Evolutionary conservation across 495 filamentous ascomycete species (phyloP).

Genomic region (Penicillium mononematosum): DNA sequence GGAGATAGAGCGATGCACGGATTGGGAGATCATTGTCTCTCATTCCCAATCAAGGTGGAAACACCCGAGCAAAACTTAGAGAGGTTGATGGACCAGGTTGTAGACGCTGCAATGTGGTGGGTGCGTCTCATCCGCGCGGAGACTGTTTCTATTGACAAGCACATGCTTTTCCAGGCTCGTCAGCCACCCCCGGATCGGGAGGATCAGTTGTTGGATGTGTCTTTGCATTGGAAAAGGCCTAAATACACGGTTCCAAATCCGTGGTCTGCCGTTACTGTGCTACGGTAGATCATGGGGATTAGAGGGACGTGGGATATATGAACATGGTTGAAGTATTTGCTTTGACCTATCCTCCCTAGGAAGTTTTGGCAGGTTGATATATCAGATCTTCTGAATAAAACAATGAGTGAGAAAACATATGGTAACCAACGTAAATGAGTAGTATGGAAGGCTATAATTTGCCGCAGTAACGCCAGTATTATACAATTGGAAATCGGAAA

Average conservation of each 20-base stretch:
- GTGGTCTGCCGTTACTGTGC: not conserved
- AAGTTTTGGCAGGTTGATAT: not conserved
- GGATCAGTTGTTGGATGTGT: not conserved
- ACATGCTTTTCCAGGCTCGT: not conserved
- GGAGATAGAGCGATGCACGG: not conserved
- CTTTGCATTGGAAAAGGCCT: not conserved
- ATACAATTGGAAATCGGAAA: not conserved
- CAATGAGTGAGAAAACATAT: not conserved
- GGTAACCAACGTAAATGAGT: not conserved
- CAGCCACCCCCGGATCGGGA: not conserved
- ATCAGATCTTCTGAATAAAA: not conserved
- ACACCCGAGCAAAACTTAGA: not conserved
- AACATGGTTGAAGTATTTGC: not conserved
- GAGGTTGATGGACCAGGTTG: not conserved
- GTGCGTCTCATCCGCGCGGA: not conserved
- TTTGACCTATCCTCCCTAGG: not conserved
- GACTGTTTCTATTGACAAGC: not conserved
- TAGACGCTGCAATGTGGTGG: not conserved
- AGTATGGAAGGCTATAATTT: not conserved
- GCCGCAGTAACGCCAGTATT: conserved; percentile 5
- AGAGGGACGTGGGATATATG: not conserved
- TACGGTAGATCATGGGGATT: not conserved
- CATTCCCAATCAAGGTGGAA: not conserved
- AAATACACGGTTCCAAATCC: not conserved
- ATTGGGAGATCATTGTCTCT: not conserved